Evolutionary conservation across 106 monocot species (phyloP).

Genomic region (Narthecium ossifragum): DNA sequence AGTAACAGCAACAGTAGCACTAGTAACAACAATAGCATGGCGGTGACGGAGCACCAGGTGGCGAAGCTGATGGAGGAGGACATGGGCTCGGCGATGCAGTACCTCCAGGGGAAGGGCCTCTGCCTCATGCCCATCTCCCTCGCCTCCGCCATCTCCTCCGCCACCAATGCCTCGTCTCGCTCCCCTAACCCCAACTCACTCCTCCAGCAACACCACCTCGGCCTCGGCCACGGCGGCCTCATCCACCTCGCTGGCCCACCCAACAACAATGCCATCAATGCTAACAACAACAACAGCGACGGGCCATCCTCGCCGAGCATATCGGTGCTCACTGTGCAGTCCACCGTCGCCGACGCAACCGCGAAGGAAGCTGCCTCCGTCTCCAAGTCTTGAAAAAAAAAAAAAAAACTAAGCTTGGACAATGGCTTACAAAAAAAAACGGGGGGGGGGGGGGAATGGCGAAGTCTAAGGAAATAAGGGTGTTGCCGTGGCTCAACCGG

Average conservation of each 20-base stretch:
- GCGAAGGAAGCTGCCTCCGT: slow-evolving; percentile 55
- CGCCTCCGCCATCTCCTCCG: slow-evolving; percentile 79
- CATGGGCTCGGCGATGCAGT: slow-evolving; percentile 95
- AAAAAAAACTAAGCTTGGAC: neutral
- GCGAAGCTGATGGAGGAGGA: slow-evolving; percentile 92
- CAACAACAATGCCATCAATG: neutral
- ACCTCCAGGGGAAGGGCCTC: slow-evolving; percentile 83
- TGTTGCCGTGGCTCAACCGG: too few relatives aligned
- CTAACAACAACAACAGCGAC: slow-evolving; percentile 7
- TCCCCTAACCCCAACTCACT: slow-evolving; percentile 9
- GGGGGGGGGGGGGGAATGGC: neutral
- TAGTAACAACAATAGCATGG: slow-evolving; percentile 21
- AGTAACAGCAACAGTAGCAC: too few relatives aligned
- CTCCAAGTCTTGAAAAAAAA: slow-evolving; percentile 23
- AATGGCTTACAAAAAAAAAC: neutral
- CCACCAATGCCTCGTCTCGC: slow-evolving; percentile 29
- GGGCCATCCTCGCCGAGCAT: slow-evolving; percentile 47
- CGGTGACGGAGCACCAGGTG: slow-evolving; percentile 75
- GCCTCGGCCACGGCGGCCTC: neutral
- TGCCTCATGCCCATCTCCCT: slow-evolving; percentile 96
- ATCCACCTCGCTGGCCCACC: neutral
- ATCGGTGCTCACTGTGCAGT: slow-evolving; percentile 66
- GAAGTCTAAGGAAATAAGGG: slow-evolving; percentile 9
- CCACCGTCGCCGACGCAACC: slow-evolving; percentile 27
- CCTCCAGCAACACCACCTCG: too few relatives aligned